Percentiles rank a stretch among this genome's conserved stretches.
These are phyloP conservation scores for Physcomitrium patens DNA, from an alignment of 225 moss, liverwort and hornwort genomes.

Conservation along the genomic window DNA sequence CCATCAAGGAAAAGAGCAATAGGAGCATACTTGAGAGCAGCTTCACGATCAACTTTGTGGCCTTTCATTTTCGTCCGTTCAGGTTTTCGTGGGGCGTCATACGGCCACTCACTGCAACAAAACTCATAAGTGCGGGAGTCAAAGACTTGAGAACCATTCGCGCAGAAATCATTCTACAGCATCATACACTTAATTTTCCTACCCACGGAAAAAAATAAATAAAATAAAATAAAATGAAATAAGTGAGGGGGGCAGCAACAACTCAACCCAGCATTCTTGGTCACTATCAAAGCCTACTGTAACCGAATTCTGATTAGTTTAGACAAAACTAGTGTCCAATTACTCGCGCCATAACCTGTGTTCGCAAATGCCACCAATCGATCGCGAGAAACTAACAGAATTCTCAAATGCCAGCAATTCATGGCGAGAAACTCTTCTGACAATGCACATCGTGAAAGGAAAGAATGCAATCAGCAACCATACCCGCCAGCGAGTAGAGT, in stretches of 20 bases:
- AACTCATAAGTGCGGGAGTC: slow-evolving; percentile 1
- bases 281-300: background rate
- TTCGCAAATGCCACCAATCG: background rate
- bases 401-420: background rate
- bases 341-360: background rate
- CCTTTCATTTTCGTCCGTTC: slow-evolving; percentile 87
- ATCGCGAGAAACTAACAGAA: no score
- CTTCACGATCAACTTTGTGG: slow-evolving; percentile 93
- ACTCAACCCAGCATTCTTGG: background rate
- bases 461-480: background rate
- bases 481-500: slow-evolving; percentile 85
- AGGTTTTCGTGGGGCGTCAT: slow-evolving; percentile 80
- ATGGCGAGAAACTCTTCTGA: background rate
- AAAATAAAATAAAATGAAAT: background rate
- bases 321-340: background rate
- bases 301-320: background rate
- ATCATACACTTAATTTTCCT: background rate
- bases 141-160: slow-evolving; percentile 2
- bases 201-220: background rate
- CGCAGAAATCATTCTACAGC: background rate
- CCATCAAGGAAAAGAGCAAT: background rate
- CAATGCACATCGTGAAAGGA: background rate
- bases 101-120: slow-evolving; percentile 77
- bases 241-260: no score
- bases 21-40: slow-evolving; percentile 69